These are phyloP conservation scores for Eucalyptus polybractea DNA, from an alignment of 345 rosid species.

Conservation along the genomic window DNA sequence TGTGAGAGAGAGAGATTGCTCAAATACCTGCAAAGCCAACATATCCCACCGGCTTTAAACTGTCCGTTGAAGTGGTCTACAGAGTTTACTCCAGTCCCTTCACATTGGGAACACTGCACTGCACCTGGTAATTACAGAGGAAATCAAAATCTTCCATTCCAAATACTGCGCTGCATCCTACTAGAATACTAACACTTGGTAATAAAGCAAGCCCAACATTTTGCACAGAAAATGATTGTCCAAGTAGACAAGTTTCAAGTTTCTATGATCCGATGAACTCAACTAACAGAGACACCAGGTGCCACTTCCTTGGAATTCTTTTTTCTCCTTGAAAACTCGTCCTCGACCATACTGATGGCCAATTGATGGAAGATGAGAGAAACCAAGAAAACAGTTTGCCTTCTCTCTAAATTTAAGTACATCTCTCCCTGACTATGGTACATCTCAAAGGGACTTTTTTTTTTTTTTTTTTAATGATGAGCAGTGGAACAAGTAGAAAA, in stretches of 20 bases:
- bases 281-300: neutral
- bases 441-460: neutral
- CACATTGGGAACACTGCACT: slow-evolving; percentile 51
- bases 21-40: slow-evolving; percentile 91
- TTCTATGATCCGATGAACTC: neutral
- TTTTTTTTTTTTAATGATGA: neutral
- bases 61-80: slow-evolving; percentile 90
- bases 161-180: neutral
- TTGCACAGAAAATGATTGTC: neutral
- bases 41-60: slow-evolving; percentile 82
- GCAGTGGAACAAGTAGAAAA: neutral
- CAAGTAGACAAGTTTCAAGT: neutral
- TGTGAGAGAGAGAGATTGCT: neutral
- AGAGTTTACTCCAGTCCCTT: slow-evolving; percentile 78
- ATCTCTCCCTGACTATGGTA: neutral
- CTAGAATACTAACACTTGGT: neutral
- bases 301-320: neutral
- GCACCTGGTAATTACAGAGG: slow-evolving; percentile 28
- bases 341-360: neutral
- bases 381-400: neutral
- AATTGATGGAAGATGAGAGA: neutral
- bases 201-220: neutral
- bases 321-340: neutral
- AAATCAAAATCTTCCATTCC: neutral
- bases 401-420: neutral